phyloP scores from a whole-genome alignment of 2,329 filamentous ascomycete species.

The Ustulina deusta region DNA sequence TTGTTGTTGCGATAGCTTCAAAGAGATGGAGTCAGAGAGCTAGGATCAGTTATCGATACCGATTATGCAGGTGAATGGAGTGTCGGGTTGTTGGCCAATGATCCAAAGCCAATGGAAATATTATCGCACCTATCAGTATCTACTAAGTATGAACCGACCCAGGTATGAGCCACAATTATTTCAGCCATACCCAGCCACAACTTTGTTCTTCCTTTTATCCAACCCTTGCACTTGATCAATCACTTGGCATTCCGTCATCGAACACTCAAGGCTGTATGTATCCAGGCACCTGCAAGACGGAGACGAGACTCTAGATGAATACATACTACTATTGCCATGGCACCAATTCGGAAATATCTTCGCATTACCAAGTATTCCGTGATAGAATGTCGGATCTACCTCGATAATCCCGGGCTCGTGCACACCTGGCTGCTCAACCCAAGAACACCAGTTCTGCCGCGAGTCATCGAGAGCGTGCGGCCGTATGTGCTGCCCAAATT shows the following conservation, averaged over 20 bases:
- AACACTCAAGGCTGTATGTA: constrained; percentile 15
- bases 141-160: too few species aligned
- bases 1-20: constrained; percentile 21
- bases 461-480: constrained; percentile 85
- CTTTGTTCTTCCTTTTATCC: background rate
- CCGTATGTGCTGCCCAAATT: constrained; percentile 91
- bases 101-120: too few species aligned
- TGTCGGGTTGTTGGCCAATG: too few species aligned
- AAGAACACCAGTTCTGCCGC: constrained; percentile 79
- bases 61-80: background rate
- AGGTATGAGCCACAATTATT: too few species aligned
- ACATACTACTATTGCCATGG: constrained; percentile 66
- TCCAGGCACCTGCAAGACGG: constrained; percentile 1
- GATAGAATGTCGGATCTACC: constrained; percentile 95
- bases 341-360: constrained; percentile 88
- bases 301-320: background rate
- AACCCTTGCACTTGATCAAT: background rate
- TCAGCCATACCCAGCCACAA: constrained; percentile 1
- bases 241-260: constrained; percentile 39
- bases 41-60: constrained; percentile 12
- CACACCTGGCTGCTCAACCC: constrained; percentile 87
- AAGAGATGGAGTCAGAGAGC: background rate
- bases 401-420: constrained; percentile 87
- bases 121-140: too few species aligned
- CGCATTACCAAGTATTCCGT: constrained; percentile 94